Conservation (phyloP, 2,329 filamentous ascomycete genomes). For the Cercospora janseana region DNA sequence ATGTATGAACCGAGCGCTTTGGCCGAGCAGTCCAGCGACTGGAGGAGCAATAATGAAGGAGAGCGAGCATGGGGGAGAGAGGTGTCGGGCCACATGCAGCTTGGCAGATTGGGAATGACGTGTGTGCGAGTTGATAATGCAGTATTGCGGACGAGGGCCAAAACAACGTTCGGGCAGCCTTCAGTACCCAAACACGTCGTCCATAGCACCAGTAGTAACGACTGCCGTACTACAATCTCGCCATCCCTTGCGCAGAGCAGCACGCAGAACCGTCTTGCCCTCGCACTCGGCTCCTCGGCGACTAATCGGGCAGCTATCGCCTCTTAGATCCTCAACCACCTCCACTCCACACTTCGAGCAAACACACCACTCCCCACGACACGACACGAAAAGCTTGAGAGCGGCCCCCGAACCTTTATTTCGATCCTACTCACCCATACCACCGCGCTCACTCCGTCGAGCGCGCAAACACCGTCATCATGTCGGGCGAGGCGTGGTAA, state of each 20-base stretch:
- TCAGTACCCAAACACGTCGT: neutral
- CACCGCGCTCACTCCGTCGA: neutral
- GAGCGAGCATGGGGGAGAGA: neutral
- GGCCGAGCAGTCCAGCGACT: no score
- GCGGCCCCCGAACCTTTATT: neutral
- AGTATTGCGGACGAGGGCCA: neutral
- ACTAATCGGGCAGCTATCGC: constrained; percentile 16
- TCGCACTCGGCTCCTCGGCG: constrained; percentile 8
- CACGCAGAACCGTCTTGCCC: neutral
- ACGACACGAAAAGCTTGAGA: constrained; percentile 12
- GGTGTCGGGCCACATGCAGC: neutral
- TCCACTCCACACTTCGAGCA: constrained; percentile 7
- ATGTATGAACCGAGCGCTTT: no score
- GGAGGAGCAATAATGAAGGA: no score
- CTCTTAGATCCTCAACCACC: constrained; percentile 15
- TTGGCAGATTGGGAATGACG: constrained; percentile 2
- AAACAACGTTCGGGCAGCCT: neutral
- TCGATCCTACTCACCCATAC: neutral
- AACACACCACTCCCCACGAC: constrained; percentile 6
- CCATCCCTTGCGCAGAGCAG: constrained; percentile 10
- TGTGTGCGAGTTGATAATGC: neutral
- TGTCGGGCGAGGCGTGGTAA: constrained; percentile 43
- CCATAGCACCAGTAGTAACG: neutral
- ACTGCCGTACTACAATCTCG: neutral
- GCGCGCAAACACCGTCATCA: constrained; percentile 27